These are phyloP conservation scores for Clonostachys rhizophaga DNA, from an alignment of 2,329 filamentous ascomycete genomes.

Conservation along the genomic window DNA sequence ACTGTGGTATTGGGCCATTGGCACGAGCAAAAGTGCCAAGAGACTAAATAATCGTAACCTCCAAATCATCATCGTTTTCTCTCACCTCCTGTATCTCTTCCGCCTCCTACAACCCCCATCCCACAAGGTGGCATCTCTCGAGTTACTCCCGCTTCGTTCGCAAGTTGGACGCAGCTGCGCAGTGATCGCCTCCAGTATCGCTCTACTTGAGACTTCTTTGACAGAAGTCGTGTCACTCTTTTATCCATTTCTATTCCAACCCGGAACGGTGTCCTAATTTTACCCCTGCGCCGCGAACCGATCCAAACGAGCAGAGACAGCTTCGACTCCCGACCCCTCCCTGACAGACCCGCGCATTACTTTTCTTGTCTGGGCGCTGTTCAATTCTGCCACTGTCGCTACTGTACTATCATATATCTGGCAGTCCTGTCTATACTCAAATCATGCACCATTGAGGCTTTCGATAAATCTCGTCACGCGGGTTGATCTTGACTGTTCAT, in stretches of 20 bases:
- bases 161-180: neutral
- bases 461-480: neutral
- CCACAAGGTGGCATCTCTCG: too few relatives aligned
- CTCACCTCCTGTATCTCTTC: neutral
- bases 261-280: too few relatives aligned
- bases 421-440: too few relatives aligned
- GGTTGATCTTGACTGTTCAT: neutral
- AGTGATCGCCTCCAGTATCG: neutral
- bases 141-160: neutral
- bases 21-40: too few relatives aligned
- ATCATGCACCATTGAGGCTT: too few relatives aligned
- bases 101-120: neutral
- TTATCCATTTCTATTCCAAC: slow-evolving; percentile 3
- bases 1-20: too few relatives aligned
- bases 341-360: too few relatives aligned
- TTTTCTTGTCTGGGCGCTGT: too few relatives aligned
- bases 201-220: slow-evolving; percentile 23
- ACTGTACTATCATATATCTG: too few relatives aligned
- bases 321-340: neutral
- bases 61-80: neutral
- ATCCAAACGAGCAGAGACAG: neutral
- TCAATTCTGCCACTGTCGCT: too few relatives aligned
- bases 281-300: neutral
- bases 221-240: slow-evolving; percentile 26
- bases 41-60: too few relatives aligned